phyloP scores from a whole-genome alignment of 345 rosid genomes.

The Durio zibethinus region DNA sequence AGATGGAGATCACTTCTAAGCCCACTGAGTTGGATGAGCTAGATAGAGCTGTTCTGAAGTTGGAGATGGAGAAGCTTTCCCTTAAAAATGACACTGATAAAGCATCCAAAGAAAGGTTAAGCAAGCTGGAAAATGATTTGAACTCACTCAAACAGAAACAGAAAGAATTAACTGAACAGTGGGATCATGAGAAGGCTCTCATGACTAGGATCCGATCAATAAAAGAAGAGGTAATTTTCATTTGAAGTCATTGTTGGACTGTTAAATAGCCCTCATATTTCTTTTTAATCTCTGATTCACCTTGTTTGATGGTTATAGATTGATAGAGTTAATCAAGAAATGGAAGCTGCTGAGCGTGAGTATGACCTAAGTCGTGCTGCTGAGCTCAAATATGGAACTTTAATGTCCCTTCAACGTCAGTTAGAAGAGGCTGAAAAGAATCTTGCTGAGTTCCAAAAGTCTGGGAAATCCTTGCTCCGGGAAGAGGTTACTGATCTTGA shows the following conservation, averaged over 20 bases:
- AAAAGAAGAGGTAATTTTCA: slow-evolving; percentile 72
- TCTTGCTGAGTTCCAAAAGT: slow-evolving; percentile 56
- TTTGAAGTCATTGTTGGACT: neutral
- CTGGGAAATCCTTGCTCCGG: slow-evolving; percentile 74
- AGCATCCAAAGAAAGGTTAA: slow-evolving; percentile 81
- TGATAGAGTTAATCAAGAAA: slow-evolving; percentile 84
- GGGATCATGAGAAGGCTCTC: slow-evolving; percentile 70
- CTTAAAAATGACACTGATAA: slow-evolving; percentile 78
- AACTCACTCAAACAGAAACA: slow-evolving; percentile 59
- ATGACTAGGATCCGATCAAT: slow-evolving; percentile 71
- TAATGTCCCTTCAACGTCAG: slow-evolving; percentile 81
- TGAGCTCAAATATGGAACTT: slow-evolving; percentile 88
- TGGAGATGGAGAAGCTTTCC: slow-evolving; percentile 95
- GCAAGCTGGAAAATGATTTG: slow-evolving; percentile 72
- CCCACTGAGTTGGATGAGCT: slow-evolving; percentile 89
- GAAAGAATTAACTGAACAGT: slow-evolving; percentile 65
- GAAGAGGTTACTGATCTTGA: slow-evolving; percentile 91
- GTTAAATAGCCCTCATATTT: neutral
- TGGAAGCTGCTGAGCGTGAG: slow-evolving; percentile 96
- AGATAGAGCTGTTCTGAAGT: slow-evolving; percentile 76
- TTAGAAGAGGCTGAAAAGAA: slow-evolving; percentile 84
- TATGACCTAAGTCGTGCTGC: slow-evolving; percentile 83
- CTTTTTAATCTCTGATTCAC: slow-evolving; percentile 1
- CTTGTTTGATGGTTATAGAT: slow-evolving; percentile 43
- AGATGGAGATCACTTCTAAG: slow-evolving; percentile 97